These are phyloP conservation scores for Xylaria sp. DNA, from an alignment of 2,329 filamentous ascomycete genomes.

Conservation along the genomic window DNA sequence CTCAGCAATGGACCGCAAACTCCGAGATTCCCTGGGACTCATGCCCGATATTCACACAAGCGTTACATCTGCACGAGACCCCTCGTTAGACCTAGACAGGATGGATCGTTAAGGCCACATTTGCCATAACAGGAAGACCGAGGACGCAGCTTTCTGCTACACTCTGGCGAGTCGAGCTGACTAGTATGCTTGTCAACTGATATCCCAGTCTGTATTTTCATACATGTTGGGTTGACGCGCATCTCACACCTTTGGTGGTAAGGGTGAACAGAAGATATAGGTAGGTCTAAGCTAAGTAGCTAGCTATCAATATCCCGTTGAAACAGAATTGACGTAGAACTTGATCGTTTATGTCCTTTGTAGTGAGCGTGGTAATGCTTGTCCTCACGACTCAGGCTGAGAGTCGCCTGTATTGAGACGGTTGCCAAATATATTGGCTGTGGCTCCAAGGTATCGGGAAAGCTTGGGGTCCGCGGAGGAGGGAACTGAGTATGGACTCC, in stretches of 20 bases:
- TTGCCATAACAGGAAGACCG: no score
- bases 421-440: neutral
- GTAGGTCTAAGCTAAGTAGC: neutral
- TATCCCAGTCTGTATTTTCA: neutral
- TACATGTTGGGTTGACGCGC: neutral
- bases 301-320: neutral
- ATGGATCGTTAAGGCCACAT: neutral
- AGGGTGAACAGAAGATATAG: neutral
- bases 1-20: slow-evolving; percentile 17
- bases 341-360: neutral
- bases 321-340: neutral
- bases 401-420: no score
- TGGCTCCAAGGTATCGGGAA: neutral
- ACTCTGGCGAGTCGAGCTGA: neutral
- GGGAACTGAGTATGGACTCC: neutral
- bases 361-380: no score
- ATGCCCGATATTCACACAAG: neutral
- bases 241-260: neutral
- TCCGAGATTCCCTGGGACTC: slow-evolving; percentile 7
- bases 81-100: neutral
- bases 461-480: neutral
- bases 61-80: neutral
- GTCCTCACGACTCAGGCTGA: neutral
- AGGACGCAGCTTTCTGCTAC: neutral
- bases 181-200: neutral